Percentiles rank a stretch among this genome's conserved stretches.
Conservation (phyloP, 768 basidiomycete species). For the Leccinum disarticulatum region DNA sequence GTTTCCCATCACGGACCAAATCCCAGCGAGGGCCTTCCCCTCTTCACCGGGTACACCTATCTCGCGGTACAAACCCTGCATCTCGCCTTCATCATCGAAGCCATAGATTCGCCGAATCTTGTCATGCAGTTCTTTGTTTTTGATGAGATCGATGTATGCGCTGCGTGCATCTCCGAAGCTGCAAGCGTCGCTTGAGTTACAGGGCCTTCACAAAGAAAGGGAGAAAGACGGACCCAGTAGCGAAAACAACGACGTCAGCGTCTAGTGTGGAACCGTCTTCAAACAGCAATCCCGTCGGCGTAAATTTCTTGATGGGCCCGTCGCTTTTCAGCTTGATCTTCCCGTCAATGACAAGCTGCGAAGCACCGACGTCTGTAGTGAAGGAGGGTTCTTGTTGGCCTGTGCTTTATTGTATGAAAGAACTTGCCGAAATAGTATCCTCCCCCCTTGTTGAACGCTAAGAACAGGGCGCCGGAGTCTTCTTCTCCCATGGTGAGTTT, state of each 20-base stretch:
- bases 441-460: constrained; percentile 50
- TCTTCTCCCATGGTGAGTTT: constrained; percentile 50
- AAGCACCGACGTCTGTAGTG: constrained; percentile 38
- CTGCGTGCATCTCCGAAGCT: constrained; percentile 24
- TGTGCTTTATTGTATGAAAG: background rate
- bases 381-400: background rate
- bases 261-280: constrained; percentile 38
- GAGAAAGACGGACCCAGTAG: constrained; percentile 27
- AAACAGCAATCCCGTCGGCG: constrained; percentile 21
- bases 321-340: constrained; percentile 45
- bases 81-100: constrained; percentile 32
- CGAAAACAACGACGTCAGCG: constrained; percentile 42
- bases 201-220: background rate
- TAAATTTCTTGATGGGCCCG: constrained; percentile 35
- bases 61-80: constrained; percentile 39
- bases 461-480: constrained; percentile 48
- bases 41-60: constrained; percentile 39
- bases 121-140: constrained; percentile 18
- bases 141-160: constrained; percentile 20
- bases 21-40: constrained; percentile 18
- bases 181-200: background rate
- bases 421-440: constrained; percentile 66
- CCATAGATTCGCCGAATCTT: constrained; percentile 32
- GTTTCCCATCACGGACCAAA: constrained; percentile 67
- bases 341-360: constrained; percentile 43